A percentile compares a stretch with the other conserved stretches of the same genome.
phyloP scores from a whole-genome alignment of 139 green algal genomes.

The Deuterostichococcus epilithicus region DNA sequence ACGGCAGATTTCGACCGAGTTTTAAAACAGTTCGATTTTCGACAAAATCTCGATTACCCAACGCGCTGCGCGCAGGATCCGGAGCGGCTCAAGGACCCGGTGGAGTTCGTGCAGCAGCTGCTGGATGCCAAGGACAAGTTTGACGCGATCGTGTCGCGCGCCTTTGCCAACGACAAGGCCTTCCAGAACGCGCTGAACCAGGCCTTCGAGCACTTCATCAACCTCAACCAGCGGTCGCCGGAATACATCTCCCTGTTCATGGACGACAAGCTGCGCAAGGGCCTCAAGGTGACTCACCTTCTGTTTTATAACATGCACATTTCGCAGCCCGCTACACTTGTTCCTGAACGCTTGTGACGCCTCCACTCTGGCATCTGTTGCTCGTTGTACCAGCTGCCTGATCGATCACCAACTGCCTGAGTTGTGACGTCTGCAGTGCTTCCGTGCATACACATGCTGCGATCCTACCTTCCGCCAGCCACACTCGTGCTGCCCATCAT shows the following conservation, averaged over 20 bases:
- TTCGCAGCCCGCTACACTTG: too few relatives aligned
- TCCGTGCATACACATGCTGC: too few relatives aligned
- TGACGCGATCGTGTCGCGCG: constrained; percentile 67
- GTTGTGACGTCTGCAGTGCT: too few relatives aligned
- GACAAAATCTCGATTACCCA: too few relatives aligned
- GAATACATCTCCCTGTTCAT: constrained; percentile 98
- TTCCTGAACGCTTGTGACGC: too few relatives aligned
- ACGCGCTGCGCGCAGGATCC: too few relatives aligned
- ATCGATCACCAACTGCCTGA: too few relatives aligned
- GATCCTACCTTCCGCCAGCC: too few relatives aligned
- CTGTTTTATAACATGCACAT: neutral
- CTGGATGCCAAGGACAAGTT: constrained; percentile 89
- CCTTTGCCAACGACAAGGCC: constrained; percentile 82
- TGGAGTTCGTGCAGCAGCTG: constrained; percentile 85
- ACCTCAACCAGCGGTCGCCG: constrained; percentile 81
- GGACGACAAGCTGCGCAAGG: constrained; percentile 86
- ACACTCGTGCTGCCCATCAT: too few relatives aligned
- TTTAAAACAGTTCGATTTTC: too few relatives aligned
- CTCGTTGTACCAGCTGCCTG: too few relatives aligned
- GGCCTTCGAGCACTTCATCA: constrained; percentile 93
- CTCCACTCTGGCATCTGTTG: neutral
- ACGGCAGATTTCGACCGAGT: too few relatives aligned
- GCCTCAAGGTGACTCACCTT: constrained; percentile 31
- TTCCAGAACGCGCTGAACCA: constrained; percentile 88
- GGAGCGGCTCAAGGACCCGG: constrained; percentile 70